Evolutionary conservation across 495 filamentous ascomycete genomes (phyloP), one percentile per base, ranked within the genome.

Genomic region (Aspergillus heteromorphus): DNA sequence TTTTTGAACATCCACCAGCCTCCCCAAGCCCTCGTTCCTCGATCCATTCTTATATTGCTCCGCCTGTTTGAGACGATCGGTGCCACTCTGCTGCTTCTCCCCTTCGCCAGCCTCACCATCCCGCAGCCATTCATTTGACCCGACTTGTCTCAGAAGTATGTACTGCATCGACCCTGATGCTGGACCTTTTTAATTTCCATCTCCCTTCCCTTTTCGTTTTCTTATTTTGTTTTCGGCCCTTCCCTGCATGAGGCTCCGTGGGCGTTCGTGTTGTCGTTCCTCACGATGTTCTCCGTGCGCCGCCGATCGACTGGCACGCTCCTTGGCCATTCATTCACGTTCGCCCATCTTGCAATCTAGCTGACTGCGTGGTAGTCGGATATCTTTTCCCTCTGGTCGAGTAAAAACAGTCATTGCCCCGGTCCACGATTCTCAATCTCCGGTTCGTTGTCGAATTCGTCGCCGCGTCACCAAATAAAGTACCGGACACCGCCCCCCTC

Each of bases 1-100:
- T 53, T 54, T 56, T 57, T 60, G 16, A 48, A 54, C 54, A 45
- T 38, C 57, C 34, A 45, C 56, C 56, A 62, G 23, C 56, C 60
- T 62, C 53, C 48, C 27, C 19, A 36, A 27, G 42, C 29, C 42
- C 51, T 56, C 48, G 20, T 51, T 59, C 51, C 41, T 59, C 31
- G 20, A 49, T 67, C 55, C 42, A 43, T 53, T 38, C 48, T 54
- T 54, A 57, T 16, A 52, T 61, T 56, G 40, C 18, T 45, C 38
- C 49, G 42, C 29, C 43, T n/a, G 50, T 54, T 53, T 52, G 42
- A 53, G 49, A 49, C 47, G 47, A 53, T 40, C 52, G 25, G 29
- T 49, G 34, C 40, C 56, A 40, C 52, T 27, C 23, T 27, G 23
- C 23, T 53, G 30, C 19, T n/a, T 40, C 11, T 47, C 30, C 23